Evolutionary conservation across 106 monocot genomes (phyloP), one percentile per base, ranked within the genome.

Genomic region (Phalaenopsis aphrodite): DNA sequence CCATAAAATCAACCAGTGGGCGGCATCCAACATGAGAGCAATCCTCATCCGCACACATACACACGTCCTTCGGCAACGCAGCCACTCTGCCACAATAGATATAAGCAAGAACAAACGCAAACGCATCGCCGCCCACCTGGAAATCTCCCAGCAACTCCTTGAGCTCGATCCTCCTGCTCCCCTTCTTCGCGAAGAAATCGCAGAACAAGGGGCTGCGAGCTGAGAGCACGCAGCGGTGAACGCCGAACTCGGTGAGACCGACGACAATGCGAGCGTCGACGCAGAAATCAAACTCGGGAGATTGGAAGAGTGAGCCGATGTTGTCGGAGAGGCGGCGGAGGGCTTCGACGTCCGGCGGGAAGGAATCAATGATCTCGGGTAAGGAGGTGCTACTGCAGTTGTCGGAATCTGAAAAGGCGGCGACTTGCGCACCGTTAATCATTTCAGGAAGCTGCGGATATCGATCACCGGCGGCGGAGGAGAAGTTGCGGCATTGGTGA

Each of bases 141-240:
- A 87, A 72, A 5, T 77, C 93, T 18, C 52, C 49, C 21, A 86
- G 39, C 46, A 93, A 52, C 2, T 87, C 89, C 36, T 69, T 52
- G 18, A 89, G 46, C 64, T 89, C 82, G 36, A 93, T 41, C 37
- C 41, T 39, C n/a, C 17, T 42, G 39, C 3, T 69, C 24, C 24
- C 79, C 37, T 65, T 72, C 78, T 30, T 76, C 38, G 82, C 18
- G 83, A 93, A 91, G 42, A 85, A 36, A 19, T 77, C 79, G 46
- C 81, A 78, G 73, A 96, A 90, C 85, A 89, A 96, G 75, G 93
- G 88, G 84, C 95, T 91, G 36, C 95, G 88, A 2, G 93, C 84
- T 14, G 87, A 82, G 56, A 96, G 91, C 56, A 96, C 77, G 91
- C 91, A 93, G 6, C 91, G 84, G 90, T 96, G 93, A 79, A 88